phyloP scores from a whole-genome alignment of 2,329 filamentous ascomycete genomes.

The Arachnopeziza araneosa region DNA sequence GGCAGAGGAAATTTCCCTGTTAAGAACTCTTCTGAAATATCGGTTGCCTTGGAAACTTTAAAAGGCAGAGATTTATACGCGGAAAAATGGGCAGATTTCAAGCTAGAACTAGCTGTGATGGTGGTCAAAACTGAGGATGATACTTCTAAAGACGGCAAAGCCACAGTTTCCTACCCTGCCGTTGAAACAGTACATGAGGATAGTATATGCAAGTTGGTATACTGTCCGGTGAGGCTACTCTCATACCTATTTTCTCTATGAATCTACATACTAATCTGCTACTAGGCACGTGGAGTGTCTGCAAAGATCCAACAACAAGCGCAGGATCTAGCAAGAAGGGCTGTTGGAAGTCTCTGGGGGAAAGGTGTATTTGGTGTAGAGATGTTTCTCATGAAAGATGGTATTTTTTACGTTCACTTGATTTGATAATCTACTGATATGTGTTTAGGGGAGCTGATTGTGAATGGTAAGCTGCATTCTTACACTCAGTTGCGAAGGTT shows the following conservation, averaged over 20 bases:
- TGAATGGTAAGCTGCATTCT: conserved; percentile 46
- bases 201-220: conserved; percentile 90
- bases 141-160: conserved; percentile 37
- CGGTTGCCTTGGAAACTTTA: conserved; percentile 63
- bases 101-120: conserved; percentile 87
- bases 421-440: neutral
- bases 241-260: no score
- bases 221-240: conserved; percentile 50
- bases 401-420: conserved; percentile 23
- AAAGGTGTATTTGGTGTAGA: conserved; percentile 95
- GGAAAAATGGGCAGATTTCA: conserved; percentile 75
- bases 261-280: no score
- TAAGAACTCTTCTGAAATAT: conserved; percentile 52
- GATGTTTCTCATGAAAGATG: conserved; percentile 79
- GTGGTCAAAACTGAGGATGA: conserved; percentile 80
- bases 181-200: conserved; percentile 96
- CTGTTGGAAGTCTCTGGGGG: conserved; percentile 75
- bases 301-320: conserved; percentile 57
- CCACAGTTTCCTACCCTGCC: conserved; percentile 70
- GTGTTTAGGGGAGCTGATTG: conserved; percentile 53
- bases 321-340: conserved; percentile 70
- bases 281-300: conserved; percentile 58
- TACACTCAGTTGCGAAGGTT: no score
- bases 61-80: conserved; percentile 72
- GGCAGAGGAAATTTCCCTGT: conserved; percentile 73